phyloP scores from a whole-genome alignment of 2,329 filamentous ascomycete genomes.

The Atkinsonella texensis region DNA sequence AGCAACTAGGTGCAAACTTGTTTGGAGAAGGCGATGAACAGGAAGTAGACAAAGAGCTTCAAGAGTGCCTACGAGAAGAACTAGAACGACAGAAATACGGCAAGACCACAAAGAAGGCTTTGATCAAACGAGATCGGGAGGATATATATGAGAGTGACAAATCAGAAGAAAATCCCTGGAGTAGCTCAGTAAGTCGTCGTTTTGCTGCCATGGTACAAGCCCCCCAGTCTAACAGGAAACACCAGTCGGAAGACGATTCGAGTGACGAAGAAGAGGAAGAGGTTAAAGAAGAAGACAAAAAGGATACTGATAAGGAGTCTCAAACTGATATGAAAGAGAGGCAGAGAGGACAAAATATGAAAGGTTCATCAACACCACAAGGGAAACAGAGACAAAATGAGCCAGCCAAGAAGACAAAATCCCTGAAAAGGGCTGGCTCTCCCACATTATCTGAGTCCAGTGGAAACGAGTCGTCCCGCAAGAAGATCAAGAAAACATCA shows the following conservation, averaged over 20 bases:
- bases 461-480: conserved; percentile 78
- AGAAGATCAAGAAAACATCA: conserved; percentile 57
- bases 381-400: conserved; percentile 32
- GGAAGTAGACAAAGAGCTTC: conserved; percentile 61
- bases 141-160: conserved; percentile 70
- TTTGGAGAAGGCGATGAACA: conserved; percentile 61
- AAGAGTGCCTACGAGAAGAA: conserved; percentile 57
- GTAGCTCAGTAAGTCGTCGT: conserved; percentile 22
- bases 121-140: conserved; percentile 77
- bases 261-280: conserved; percentile 23
- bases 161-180: conserved; percentile 31
- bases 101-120: conserved; percentile 66
- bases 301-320: conserved; percentile 50
- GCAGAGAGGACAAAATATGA: conserved; percentile 46
- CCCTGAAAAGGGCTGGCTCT: conserved; percentile 73
- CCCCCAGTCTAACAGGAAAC: conserved; percentile 10
- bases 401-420: conserved; percentile 40
- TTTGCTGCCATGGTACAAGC: background rate
- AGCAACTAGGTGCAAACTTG: conserved; percentile 77
- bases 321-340: conserved; percentile 39
- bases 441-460: conserved; percentile 83
- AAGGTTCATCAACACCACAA: conserved; percentile 50
- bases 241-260: conserved; percentile 37
- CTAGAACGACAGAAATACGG: conserved; percentile 58
- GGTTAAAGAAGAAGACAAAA: conserved; percentile 48